These are phyloP conservation scores for Mucor racemosus DNA, from an alignment of 371 early-diverging fungal species.

Conservation along the genomic window DNA sequence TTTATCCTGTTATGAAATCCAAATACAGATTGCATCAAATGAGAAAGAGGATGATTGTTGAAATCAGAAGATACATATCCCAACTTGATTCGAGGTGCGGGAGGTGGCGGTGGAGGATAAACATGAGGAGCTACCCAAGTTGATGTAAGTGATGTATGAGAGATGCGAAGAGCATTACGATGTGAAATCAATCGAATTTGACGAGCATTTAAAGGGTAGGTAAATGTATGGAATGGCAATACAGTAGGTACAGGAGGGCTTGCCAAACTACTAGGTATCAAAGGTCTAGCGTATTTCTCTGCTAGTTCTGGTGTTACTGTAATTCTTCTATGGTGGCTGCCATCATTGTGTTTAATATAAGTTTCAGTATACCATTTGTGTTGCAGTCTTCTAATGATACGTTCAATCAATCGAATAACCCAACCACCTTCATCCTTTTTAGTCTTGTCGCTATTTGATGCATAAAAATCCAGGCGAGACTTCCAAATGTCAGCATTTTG, in stretches of 20 bases:
- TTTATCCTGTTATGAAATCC: constrained; percentile 79
- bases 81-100: constrained; percentile 65
- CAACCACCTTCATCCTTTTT: constrained; percentile 79
- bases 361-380: constrained; percentile 67
- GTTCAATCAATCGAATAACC: constrained; percentile 72
- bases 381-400: constrained; percentile 66
- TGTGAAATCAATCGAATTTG: constrained; percentile 89
- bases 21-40: constrained; percentile 94
- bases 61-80: constrained; percentile 95
- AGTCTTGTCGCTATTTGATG: constrained; percentile 18
- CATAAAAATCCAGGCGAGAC: constrained; percentile 32
- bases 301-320: constrained; percentile 35
- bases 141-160: constrained; percentile 68
- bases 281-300: constrained; percentile 62
- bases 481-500: constrained; percentile 29
- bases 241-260: constrained; percentile 84
- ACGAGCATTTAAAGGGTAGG: constrained; percentile 81
- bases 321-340: constrained; percentile 12
- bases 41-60: constrained; percentile 90
- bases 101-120: constrained; percentile 81
- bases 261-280: constrained; percentile 60
- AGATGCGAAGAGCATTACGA: constrained; percentile 82
- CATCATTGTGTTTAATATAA: constrained; percentile 28
- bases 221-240: constrained; percentile 93
- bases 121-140: constrained; percentile 74